phyloP scores from a whole-genome alignment of 441 rosid genomes.

The Arabidopsis lyrata region DNA sequence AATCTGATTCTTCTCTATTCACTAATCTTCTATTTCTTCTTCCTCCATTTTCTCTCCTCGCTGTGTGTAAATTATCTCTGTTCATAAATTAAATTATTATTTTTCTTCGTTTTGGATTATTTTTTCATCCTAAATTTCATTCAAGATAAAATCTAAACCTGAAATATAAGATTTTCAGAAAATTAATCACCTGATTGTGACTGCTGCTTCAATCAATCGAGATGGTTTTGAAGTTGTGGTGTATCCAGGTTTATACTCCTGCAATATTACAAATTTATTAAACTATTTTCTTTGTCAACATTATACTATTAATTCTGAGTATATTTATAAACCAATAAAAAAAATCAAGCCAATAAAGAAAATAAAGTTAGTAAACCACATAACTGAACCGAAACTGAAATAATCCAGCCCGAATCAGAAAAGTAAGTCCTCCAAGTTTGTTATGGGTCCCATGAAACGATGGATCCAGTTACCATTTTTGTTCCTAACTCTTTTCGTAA shows the following conservation, averaged over 20 bases:
- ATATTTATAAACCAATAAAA: too few species aligned
- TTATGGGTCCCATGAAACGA: conserved; percentile 32
- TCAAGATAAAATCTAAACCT: not conserved
- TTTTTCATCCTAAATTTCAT: not conserved
- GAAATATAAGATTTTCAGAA: not conserved
- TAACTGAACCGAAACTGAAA: not conserved
- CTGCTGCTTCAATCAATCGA: conserved; percentile 51
- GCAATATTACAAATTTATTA: not conserved
- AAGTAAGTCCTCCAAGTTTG: not conserved
- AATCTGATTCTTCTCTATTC: conserved; percentile 26
- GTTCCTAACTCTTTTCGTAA: conserved; percentile 15
- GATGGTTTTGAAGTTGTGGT: conserved; percentile 66
- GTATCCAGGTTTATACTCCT: conserved; percentile 65
- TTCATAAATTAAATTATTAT: not conserved
- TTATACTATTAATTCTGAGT: too few species aligned
- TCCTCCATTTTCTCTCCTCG: conserved; percentile 46
- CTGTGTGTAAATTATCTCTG: conserved; percentile 63
- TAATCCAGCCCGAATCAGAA: not conserved
- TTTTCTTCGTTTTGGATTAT: not conserved
- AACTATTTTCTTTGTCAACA: not conserved
- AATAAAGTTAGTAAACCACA: not conserved
- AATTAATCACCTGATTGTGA: conserved; percentile 58
- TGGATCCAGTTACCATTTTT: conserved; percentile 34
- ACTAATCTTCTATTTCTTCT: conserved; percentile 36
- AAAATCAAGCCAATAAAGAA: not conserved